Base-by-base conservation (phyloP, 192 early-diverging fungal genomes). In the Entomortierella lignicola region DNA sequence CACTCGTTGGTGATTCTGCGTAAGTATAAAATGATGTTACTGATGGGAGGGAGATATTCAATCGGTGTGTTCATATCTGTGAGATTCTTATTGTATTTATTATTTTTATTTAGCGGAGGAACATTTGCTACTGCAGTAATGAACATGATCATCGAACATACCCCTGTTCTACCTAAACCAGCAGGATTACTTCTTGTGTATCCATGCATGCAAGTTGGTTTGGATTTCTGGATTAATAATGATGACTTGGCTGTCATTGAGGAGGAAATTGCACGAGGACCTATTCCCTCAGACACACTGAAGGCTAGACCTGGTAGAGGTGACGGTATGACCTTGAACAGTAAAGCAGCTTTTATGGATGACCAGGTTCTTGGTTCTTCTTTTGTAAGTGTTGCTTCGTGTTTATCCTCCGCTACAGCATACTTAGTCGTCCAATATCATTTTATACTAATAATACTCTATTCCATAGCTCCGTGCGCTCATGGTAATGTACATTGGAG, bases 1-100 rank as follows among this genome's bases (percentile, higher is more conserved):
- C 89, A 21, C 52, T 99, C 41, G 81, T 87, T 21, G 97, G 97
- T 60, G 97, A 99, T 71, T 97, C 96, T 48, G 97, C 97, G 93
- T 94, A 86, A 88, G 90, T 89, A 15, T n/a, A 13, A 20, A 63
- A 4, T 5, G 27, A 27, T 1, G 10, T 7, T 10, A 10, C 34
- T 37, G 34, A 37, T 37, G 10, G 34, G 34, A 37, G 4, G 10
- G 34, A 37, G 10, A 37, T 10, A 37, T 37, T 10, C 10, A 7
- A 37, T 10, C 4, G 34, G 34, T 37, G 10, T 37, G 34, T 10
- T 7, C 5, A 37, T 37, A 37, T 37, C n/a, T n/a, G n/a, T n/a
- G n/a, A n/a, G n/a, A n/a, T n/a, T n/a, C n/a, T n/a, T n/a, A n/a
- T n/a, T n/a, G n/a, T n/a, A n/a, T n/a, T n/a, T 37, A 37, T 7